A percentile compares a stretch with the other conserved stretches of the same genome.
Conservation (phyloP, 495 filamentous ascomycete genomes). For the Penicillium salamii region DNA sequence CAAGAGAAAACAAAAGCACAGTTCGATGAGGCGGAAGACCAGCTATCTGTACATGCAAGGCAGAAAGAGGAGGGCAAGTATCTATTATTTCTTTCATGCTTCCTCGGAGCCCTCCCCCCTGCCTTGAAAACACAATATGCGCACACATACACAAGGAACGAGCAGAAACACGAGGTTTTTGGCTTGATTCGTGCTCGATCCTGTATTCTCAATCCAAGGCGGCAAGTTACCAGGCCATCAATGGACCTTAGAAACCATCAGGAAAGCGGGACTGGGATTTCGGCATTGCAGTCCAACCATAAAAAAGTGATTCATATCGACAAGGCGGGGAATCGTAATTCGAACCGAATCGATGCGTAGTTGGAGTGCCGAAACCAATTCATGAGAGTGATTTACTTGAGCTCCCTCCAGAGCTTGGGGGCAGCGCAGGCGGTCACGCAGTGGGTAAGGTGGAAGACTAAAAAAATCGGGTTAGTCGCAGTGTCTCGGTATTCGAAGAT, state of each 20-base stretch:
- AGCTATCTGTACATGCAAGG: conserved; percentile 53
- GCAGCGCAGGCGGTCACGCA: conserved; percentile 89
- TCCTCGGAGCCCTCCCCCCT: conserved; percentile 18
- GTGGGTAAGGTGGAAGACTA: conserved; percentile 98
- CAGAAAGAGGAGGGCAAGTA: conserved; percentile 19
- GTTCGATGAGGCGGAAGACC: conserved; percentile 43
- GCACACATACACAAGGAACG: conserved; percentile 16
- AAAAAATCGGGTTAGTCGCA: conserved; percentile 11
- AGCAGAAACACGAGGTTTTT: conserved; percentile 2
- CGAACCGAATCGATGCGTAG: conserved; percentile 9
- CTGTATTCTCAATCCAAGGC: conserved; percentile 24
- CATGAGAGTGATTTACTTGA: conserved; percentile 65
- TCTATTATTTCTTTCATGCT: conserved; percentile 30
- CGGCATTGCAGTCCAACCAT: conserved; percentile 4
- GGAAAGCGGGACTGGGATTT: conserved; percentile 15
- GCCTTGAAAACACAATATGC: conserved; percentile 32
- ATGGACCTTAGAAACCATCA: conserved; percentile 19
- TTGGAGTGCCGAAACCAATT: conserved; percentile 11
- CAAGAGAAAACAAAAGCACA: conserved; percentile 37
- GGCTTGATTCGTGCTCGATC: conserved; percentile 6
- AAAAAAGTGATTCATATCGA: conserved; percentile 6
- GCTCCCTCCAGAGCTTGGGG: conserved; percentile 85
- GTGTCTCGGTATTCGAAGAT: not conserved
- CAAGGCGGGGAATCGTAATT: not conserved
- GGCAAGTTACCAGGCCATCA: conserved; percentile 22